Percentiles rank a stretch among this genome's conserved stretches.
Evolutionary conservation across 2,329 filamentous ascomycete species (phyloP).

Genomic region (Plenodomus biglobosus): DNA sequence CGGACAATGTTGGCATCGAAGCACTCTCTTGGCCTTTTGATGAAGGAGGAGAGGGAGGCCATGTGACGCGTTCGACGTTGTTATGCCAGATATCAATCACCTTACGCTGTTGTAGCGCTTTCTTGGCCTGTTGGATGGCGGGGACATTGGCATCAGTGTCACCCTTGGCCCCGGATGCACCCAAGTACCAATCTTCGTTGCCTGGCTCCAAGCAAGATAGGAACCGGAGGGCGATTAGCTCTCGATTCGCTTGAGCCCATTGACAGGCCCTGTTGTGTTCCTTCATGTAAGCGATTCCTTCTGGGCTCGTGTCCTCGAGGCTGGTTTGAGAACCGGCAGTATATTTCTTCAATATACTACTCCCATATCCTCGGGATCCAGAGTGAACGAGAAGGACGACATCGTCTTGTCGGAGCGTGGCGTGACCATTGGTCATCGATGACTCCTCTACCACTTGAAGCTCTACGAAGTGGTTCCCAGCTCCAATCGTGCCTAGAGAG

Average conservation of each 20-base stretch:
- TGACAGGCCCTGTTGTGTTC: constrained; percentile 42
- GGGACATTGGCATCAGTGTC: constrained; percentile 4
- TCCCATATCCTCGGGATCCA: constrained; percentile 42
- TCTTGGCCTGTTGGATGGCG: constrained; percentile 16
- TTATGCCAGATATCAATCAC: constrained; percentile 45
- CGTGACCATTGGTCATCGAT: constrained; percentile 4
- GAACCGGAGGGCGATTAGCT: constrained; percentile 45
- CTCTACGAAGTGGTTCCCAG: constrained; percentile 46
- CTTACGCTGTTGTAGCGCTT: constrained; percentile 28
- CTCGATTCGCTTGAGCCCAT: constrained; percentile 44
- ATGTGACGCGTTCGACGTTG: constrained; percentile 37
- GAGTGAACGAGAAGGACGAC: constrained; percentile 45
- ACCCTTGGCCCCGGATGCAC: constrained; percentile 2
- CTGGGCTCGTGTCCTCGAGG: constrained; percentile 25
- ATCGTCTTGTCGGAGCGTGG: constrained; percentile 28
- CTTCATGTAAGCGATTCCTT: constrained; percentile 34
- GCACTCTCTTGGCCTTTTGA: background rate
- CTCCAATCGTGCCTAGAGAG: constrained; percentile 43
- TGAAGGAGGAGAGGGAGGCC: constrained; percentile 28
- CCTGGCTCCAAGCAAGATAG: constrained; percentile 41
- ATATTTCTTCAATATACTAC: constrained; percentile 38
- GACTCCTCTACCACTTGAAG: constrained; percentile 42
- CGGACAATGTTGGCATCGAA: background rate
- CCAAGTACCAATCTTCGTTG: constrained; percentile 26
- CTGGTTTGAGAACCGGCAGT: constrained; percentile 25